Percentiles rank a stretch among this genome's conserved stretches.
Conservation (phyloP, 768 basidiomycete genomes). For the Russula sp. region DNA sequence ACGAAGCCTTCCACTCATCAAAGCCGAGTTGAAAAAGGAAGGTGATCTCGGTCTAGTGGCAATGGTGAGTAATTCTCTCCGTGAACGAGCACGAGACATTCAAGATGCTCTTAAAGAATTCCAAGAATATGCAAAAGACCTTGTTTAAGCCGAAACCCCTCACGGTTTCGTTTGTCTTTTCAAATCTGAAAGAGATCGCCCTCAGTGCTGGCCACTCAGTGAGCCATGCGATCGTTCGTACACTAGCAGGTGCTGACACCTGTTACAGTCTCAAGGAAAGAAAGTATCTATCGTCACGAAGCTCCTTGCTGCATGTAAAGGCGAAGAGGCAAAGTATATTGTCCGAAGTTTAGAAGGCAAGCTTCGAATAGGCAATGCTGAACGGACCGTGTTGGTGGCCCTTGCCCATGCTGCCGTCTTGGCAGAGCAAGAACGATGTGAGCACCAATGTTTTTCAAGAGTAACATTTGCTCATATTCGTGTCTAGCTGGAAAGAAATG, state of each 20-base stretch:
- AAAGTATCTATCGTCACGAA: slow-evolving; percentile 95
- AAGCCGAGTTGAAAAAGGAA: slow-evolving; percentile 88
- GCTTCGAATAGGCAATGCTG: slow-evolving; percentile 93
- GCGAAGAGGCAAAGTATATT: slow-evolving; percentile 91
- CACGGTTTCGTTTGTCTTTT: slow-evolving; percentile 84
- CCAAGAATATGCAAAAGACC: slow-evolving; percentile 87
- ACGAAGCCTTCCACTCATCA: slow-evolving; percentile 73
- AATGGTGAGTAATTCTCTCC: slow-evolving; percentile 48
- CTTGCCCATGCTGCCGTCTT: slow-evolving; percentile 86
- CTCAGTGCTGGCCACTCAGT: slow-evolving; percentile 78
- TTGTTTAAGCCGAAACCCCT: slow-evolving; percentile 91
- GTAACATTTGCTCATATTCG: not conserved
- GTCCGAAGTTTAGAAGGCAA: slow-evolving; percentile 95
- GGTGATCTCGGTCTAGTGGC: slow-evolving; percentile 95
- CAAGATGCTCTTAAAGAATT: slow-evolving; percentile 48
- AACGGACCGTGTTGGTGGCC: slow-evolving; percentile 92
- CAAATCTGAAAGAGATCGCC: slow-evolving; percentile 86
- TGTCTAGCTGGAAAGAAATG: slow-evolving; percentile 61
- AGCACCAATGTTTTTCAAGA: slow-evolving; percentile 3
- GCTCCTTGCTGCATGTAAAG: slow-evolving; percentile 86
- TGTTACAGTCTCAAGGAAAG: slow-evolving; percentile 76
- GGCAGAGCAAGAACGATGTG: slow-evolving; percentile 63
- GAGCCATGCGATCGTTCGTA: slow-evolving; percentile 21
- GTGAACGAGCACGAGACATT: not conserved
- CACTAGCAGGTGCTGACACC: not conserved